These are phyloP conservation scores for Alternaria infectoria DNA, from an alignment of 2,329 filamentous ascomycete genomes.

Conservation along the genomic window DNA sequence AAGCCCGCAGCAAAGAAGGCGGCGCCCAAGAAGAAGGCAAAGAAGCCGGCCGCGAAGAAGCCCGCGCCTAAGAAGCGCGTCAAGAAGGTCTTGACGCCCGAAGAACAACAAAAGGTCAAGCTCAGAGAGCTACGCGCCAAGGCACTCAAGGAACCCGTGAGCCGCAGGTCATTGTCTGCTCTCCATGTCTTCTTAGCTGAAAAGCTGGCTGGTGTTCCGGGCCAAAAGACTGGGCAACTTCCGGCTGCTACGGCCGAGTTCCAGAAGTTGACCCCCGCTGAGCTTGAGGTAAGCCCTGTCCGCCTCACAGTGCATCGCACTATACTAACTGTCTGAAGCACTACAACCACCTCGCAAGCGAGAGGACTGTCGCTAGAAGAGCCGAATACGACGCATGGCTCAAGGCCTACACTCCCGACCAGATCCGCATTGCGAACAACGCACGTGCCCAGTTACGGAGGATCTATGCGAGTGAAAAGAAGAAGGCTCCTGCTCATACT, in stretches of 20 bases:
- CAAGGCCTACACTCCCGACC: constrained; percentile 58
- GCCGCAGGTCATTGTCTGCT: constrained; percentile 5
- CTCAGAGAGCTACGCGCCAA: constrained; percentile 45
- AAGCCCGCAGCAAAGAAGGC: constrained; percentile 9
- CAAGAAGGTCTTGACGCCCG: constrained; percentile 35
- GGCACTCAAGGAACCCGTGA: constrained; percentile 46
- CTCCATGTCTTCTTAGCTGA: constrained; percentile 40
- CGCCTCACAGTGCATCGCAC: neutral
- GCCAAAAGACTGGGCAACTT: neutral
- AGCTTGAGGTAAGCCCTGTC: constrained; percentile 40
- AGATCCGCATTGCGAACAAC: constrained; percentile 65
- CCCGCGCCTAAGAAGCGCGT: constrained; percentile 24
- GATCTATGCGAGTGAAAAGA: constrained; percentile 14
- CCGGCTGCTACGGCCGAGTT: constrained; percentile 13
- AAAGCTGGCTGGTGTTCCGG: neutral
- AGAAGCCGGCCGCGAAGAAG: constrained; percentile 28
- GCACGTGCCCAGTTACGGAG: constrained; percentile 56
- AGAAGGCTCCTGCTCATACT: constrained; percentile 13
- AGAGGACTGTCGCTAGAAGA: constrained; percentile 53
- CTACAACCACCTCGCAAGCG: constrained; percentile 59
- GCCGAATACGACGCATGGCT: constrained; percentile 62
- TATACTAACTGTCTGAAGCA: constrained; percentile 49
- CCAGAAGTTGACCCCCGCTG: constrained; percentile 41
- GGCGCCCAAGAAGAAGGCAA: constrained; percentile 21
- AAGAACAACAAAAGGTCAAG: constrained; percentile 35